Conservation (phyloP, 805 yeast genomes). For the Kluyveromyces nonfermentans region DNA sequence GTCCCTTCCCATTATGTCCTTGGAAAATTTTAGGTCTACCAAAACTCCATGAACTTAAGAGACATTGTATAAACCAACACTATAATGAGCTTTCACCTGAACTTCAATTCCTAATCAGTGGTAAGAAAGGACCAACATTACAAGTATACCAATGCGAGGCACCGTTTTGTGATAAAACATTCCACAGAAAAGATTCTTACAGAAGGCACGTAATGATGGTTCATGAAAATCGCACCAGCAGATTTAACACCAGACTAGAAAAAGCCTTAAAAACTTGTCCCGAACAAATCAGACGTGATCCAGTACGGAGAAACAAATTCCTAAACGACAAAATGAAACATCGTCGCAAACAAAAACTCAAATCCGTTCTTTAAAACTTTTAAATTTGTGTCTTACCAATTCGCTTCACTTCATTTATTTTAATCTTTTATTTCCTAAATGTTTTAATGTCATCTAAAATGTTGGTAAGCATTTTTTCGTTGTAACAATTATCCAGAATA, state of each 20-base stretch:
- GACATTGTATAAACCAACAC: slow-evolving; percentile 44
- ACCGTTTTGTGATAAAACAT: slow-evolving; percentile 36
- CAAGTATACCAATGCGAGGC: slow-evolving; percentile 19
- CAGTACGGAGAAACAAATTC: slow-evolving; percentile 5
- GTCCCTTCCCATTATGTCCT: slow-evolving; percentile 38
- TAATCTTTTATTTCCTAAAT: too few species aligned
- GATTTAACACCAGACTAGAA: slow-evolving; percentile 32
- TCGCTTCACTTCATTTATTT: too few species aligned
- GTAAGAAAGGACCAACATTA: slow-evolving; percentile 23
- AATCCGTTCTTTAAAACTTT: neutral
- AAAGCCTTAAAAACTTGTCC: slow-evolving; percentile 22
- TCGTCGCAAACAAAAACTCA: neutral
- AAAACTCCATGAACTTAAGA: slow-evolving; percentile 38
- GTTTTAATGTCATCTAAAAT: too few species aligned
- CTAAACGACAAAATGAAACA: slow-evolving; percentile 8
- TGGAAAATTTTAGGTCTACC: slow-evolving; percentile 43
- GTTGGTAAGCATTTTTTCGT: too few species aligned
- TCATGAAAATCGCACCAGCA: slow-evolving; percentile 33
- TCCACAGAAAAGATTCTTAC: slow-evolving; percentile 45
- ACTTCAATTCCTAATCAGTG: slow-evolving; percentile 16
- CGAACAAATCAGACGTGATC: neutral
- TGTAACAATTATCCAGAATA: too few species aligned
- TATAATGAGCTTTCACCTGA: slow-evolving; percentile 22
- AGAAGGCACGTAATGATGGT: slow-evolving; percentile 45
- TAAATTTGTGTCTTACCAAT: too few species aligned